A percentile compares a stretch with the other conserved stretches of the same genome.
phyloP scores from a whole-genome alignment of 164 flowering plant genomes.

The Umbilicus rupestris region DNA sequence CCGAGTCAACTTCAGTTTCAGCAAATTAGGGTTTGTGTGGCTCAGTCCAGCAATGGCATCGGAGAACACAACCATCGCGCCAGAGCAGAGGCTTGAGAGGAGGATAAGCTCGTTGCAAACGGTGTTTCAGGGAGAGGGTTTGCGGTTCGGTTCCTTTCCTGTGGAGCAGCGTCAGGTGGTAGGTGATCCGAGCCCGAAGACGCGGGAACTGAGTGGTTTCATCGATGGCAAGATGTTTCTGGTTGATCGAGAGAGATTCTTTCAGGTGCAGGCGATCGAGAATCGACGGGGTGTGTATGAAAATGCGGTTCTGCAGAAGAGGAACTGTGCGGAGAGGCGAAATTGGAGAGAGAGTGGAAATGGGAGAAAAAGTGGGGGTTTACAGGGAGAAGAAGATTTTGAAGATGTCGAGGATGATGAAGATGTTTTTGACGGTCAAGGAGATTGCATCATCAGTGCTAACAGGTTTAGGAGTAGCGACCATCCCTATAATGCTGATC shows the following conservation, averaged over 20 bases:
- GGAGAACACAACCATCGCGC: too few species aligned
- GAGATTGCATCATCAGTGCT: slow-evolving; percentile 22
- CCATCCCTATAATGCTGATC: too few species aligned
- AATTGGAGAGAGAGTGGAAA: slow-evolving; percentile 13
- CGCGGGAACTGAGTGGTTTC: slow-evolving; percentile 38
- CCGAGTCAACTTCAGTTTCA: too few species aligned
- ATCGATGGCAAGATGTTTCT: slow-evolving; percentile 36
- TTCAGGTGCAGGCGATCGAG: slow-evolving; percentile 22
- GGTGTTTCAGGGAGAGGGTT: slow-evolving; percentile 20
- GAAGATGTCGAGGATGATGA: slow-evolving; percentile 55
- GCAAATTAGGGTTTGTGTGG: too few species aligned
- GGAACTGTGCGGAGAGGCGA: slow-evolving; percentile 26
- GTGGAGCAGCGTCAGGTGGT: slow-evolving; percentile 5
- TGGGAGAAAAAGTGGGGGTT: slow-evolving; percentile 26
- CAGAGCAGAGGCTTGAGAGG: too few species aligned
- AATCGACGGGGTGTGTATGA: slow-evolving; percentile 18
- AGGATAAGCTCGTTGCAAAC: too few species aligned
- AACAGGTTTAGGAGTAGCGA: slow-evolving; percentile 2
- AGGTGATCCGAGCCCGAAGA: slow-evolving; percentile 38
- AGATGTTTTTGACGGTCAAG: slow-evolving; percentile 34
- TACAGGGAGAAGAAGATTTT: slow-evolving; percentile 35
- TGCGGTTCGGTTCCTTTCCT: not conserved
- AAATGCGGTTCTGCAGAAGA: slow-evolving; percentile 12
- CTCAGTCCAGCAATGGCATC: too few species aligned
- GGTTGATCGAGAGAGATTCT: slow-evolving; percentile 23